Evolutionary conservation across 129 eudicot genomes (phyloP).

Genomic region (Lactuca sativa): DNA sequence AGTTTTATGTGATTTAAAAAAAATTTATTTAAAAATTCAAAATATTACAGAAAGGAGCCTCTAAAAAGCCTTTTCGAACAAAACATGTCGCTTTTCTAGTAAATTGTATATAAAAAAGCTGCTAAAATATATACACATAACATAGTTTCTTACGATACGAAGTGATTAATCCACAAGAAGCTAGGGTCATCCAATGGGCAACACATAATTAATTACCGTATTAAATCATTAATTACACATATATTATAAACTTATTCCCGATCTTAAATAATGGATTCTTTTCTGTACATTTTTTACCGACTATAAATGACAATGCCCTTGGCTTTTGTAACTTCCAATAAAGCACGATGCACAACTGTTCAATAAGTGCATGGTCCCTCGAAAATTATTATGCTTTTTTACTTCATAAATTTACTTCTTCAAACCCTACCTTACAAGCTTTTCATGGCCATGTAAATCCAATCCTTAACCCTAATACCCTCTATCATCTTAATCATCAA

Average conservation of each 20-base stretch:
- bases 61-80: too few relatives aligned
- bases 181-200: neutral
- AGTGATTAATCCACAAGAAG: too few relatives aligned
- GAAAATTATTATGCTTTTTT: slow-evolving; percentile 17
- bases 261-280: too few relatives aligned
- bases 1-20: too few relatives aligned
- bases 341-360: slow-evolving; percentile 47
- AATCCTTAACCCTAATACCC: slow-evolving; percentile 18
- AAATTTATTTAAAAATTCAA: too few relatives aligned
- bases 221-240: too few relatives aligned
- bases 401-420: slow-evolving; percentile 9
- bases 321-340: slow-evolving; percentile 48
- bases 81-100: too few relatives aligned
- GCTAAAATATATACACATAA: too few relatives aligned
- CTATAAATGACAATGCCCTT: slow-evolving; percentile 7
- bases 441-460: slow-evolving; percentile 21
- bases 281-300: neutral
- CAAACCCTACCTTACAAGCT: slow-evolving; percentile 29
- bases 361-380: slow-evolving; percentile 46
- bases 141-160: too few relatives aligned
- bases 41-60: too few relatives aligned
- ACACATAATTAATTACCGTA: slow-evolving; percentile 26
- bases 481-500: slow-evolving; percentile 20
- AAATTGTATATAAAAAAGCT: too few relatives aligned
- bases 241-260: too few relatives aligned